Evolutionary conservation across 1,284 basidiomycete species (phyloP), one percentile per base, ranked within the genome.

Genomic region (Fomes fomentarius): DNA sequence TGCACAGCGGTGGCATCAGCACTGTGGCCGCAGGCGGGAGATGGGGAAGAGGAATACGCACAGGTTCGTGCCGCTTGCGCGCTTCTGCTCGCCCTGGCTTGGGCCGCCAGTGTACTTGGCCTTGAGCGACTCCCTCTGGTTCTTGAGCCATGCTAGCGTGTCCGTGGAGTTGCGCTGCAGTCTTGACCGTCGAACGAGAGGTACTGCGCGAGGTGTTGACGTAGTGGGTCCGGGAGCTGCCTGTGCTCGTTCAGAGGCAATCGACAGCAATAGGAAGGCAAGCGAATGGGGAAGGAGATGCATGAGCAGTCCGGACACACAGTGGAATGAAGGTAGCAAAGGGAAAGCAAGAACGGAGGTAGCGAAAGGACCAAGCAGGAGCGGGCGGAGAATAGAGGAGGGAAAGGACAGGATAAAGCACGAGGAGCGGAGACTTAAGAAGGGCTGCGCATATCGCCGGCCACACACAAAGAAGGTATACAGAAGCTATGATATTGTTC

Each of bases 21-120:
- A n/a, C n/a, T n/a, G 31, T 9, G n/a, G 2, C 34, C 34, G 11
- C 22, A 2, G 33, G 11, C 8, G 7, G 5, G 14, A 10, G n/a
- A 7, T 33, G 5, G 31, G n/a, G 17, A 9, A n/a, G n/a, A n/a
- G n/a, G 19, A 40, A 12, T 17, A 59, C 68, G 50, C 51, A 71
- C 69, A 69, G 51, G 52, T 71, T 71, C 55, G 60, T 25, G 33
- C 69, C 69, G 28, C 58, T 66, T 1, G 66, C 61, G 8, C 69
- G 66, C 56, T 68, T 70, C 25, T 35, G 34, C 37, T 61, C n/a
- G n/a, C n/a, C n/a, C n/a, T n/a, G n/a, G 57, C 21, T 44, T 44
- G 15, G 35, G 17, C n/a, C 47, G 50, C 57, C 50, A 21, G 65
- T 62, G 50, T 71, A 71, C 61, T 71, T 71, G 17, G 53, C 48